Base-by-base conservation (phyloP, 2,329 filamentous ascomycete genomes). In the Elsinoe necatrix region DNA sequence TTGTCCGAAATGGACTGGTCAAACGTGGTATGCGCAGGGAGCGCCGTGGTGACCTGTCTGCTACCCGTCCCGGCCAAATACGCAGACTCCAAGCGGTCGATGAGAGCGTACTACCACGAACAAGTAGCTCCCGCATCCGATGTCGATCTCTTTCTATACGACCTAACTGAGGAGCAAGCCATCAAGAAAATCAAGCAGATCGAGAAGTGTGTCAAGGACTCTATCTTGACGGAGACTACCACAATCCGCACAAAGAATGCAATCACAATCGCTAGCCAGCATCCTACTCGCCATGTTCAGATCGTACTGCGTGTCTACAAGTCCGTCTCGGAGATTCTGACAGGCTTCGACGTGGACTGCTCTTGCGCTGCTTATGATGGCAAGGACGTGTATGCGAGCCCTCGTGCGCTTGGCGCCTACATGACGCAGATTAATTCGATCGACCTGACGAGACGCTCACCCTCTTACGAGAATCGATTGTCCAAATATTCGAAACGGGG, bases 301-400 rank as follows among this genome's bases (percentile, higher is more conserved):
- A 89, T 95, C 63, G 89, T 95, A 20, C 77, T 95, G 27, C 85
- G 89, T 34, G 82, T 93, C 35, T 95, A 95, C 74, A 88, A 89
- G 65, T 90, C 85, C 0, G 73, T 95, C 45, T 85, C 87, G 0
- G 87, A 95, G 68, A 91, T 95, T 34, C 77, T 95, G 21, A 89
- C 89, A 2, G 89, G 89, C 0, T 95, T 95, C 63, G 89, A 95
- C 63, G 89, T 95, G 50, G 89, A 93, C 67, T 90, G 86, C 67
- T 86, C 87, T 0, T 88, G 88, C 60, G 86, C 83, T 21, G 88
- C 87, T 2, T 95, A 87, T 63, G 83, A 93, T 67, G 89, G 89
- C 34, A 79, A 80, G 18, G 86, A 93, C 65, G 88, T 95, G 16
- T 95, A 85, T 65, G 83, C 83, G 21, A 84, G 85, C 2, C 89